Conservation (phyloP, 495 filamentous ascomycete species). For the Aspergillus campestris region DNA sequence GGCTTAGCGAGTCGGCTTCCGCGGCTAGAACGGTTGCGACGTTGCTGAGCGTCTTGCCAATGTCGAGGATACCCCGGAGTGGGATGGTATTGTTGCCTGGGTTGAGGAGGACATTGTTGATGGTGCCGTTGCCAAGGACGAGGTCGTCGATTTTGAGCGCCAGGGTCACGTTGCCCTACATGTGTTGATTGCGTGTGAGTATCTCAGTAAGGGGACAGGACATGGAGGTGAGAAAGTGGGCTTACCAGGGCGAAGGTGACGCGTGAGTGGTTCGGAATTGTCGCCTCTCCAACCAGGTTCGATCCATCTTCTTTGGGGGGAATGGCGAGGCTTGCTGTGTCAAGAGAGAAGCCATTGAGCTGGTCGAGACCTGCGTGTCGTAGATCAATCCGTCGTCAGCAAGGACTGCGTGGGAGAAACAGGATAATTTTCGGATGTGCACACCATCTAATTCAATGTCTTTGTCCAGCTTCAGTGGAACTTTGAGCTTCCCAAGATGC, state of each 20-base stretch:
- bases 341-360: slow-evolving; percentile 31
- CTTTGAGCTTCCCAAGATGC: slow-evolving; percentile 24
- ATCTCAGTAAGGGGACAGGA: too few species aligned
- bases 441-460: slow-evolving; percentile 20
- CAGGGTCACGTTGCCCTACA: slow-evolving; percentile 31
- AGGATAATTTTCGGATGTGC: background rate
- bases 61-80: slow-evolving; percentile 20
- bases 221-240: background rate
- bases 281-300: slow-evolving; percentile 19
- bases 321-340: slow-evolving; percentile 23
- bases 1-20: too few species aligned
- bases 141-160: slow-evolving; percentile 27
- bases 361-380: slow-evolving; percentile 23
- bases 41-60: background rate
- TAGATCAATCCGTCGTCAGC: background rate
- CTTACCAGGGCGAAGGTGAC: slow-evolving; percentile 31
- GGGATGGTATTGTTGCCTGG: slow-evolving; percentile 35
- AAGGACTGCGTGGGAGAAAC: too few species aligned
- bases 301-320: slow-evolving; percentile 27
- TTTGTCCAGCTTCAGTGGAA: slow-evolving; percentile 24
- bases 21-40: too few species aligned
- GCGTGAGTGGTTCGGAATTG: slow-evolving; percentile 35
- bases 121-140: slow-evolving; percentile 24
- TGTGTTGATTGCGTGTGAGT: background rate
- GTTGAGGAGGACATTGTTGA: slow-evolving; percentile 28